phyloP scores from a whole-genome alignment of 352 stramenopile genomes.

The Bremia lactucae region DNA sequence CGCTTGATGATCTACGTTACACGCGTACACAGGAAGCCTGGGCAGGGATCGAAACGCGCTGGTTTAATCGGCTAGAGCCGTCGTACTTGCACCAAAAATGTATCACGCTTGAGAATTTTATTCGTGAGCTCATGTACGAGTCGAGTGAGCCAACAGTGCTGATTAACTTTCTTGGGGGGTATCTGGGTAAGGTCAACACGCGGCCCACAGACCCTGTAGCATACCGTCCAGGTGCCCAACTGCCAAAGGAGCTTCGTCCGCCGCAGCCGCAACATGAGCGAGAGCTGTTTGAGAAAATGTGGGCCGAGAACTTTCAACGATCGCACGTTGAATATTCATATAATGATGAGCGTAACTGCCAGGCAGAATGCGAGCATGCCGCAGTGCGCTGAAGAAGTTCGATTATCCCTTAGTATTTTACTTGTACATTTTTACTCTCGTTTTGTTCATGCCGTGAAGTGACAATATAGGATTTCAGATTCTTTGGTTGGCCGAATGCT shows the following conservation, averaged over 20 bases:
- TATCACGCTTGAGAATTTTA: slow-evolving; percentile 82
- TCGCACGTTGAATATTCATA: slow-evolving; percentile 72
- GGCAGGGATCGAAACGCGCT: slow-evolving; percentile 69
- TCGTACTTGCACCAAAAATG: slow-evolving; percentile 84
- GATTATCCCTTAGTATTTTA: no score
- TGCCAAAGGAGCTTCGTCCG: slow-evolving; percentile 83
- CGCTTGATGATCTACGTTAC: slow-evolving; percentile 45
- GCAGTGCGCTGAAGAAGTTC: slow-evolving; percentile 7
- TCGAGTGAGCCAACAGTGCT: slow-evolving; percentile 57
- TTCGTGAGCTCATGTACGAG: slow-evolving; percentile 86
- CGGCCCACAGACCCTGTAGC: slow-evolving; percentile 51
- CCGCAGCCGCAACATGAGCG: slow-evolving; percentile 90
- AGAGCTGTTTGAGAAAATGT: slow-evolving; percentile 94
- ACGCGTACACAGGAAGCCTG: slow-evolving; percentile 57
- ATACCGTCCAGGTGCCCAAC: slow-evolving; percentile 54
- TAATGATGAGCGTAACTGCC: slow-evolving; percentile 5
- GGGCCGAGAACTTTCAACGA: slow-evolving; percentile 93
- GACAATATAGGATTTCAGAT: no score
- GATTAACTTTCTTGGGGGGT: slow-evolving; percentile 77
- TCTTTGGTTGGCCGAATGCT: no score
- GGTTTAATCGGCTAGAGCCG: slow-evolving; percentile 81
- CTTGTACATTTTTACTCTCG: no score
- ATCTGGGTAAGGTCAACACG: slow-evolving; percentile 69
- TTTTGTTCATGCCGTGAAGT: no score
- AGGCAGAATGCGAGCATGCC: slow-evolving; percentile 10